Conservation (phyloP, 805 yeast genomes). For the Kuraishia borneana region DNA sequence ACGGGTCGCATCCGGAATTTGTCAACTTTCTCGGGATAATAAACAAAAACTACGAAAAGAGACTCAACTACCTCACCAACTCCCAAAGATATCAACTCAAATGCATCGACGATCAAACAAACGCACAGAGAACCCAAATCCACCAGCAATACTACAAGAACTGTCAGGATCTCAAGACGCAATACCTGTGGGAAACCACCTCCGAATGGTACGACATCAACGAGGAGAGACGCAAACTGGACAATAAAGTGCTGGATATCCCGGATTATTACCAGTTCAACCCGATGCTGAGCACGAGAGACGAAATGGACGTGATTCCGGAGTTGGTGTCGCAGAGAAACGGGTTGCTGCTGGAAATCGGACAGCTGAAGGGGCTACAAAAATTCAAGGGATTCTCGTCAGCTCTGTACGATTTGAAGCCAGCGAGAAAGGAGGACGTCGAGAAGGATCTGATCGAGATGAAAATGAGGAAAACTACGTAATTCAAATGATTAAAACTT, state of each 20-base stretch:
- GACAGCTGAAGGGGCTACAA: conserved; percentile 56
- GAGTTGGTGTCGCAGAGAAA: conserved; percentile 57
- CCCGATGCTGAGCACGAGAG: conserved; percentile 12
- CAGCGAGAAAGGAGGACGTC: conserved; percentile 63
- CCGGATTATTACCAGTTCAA: conserved; percentile 28
- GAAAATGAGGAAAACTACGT: conserved; percentile 23
- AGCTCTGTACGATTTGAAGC: conserved; percentile 54
- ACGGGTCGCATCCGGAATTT: conserved; percentile 88
- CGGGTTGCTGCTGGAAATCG: conserved; percentile 56
- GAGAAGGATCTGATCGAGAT: conserved; percentile 60
- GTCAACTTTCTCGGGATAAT: conserved; percentile 60
- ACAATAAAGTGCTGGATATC: conserved; percentile 44
- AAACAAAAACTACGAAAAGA: conserved; percentile 63
- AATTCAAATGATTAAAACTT: conserved; percentile 6
- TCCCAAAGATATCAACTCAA: conserved; percentile 53
- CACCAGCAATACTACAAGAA: conserved; percentile 77
- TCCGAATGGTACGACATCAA: conserved; percentile 87
- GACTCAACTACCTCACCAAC: conserved; percentile 27
- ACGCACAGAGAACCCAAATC: conserved; percentile 64
- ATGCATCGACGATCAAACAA: conserved; percentile 72
- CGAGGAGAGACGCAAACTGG: conserved; percentile 77
- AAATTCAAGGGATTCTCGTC: conserved; percentile 71
- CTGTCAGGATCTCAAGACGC: conserved; percentile 52
- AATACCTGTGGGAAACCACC: conserved; percentile 63
- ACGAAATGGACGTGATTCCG: conserved; percentile 14